Base-by-base conservation (phyloP, 306 rosid species). In the Abrus precatorius region DNA sequence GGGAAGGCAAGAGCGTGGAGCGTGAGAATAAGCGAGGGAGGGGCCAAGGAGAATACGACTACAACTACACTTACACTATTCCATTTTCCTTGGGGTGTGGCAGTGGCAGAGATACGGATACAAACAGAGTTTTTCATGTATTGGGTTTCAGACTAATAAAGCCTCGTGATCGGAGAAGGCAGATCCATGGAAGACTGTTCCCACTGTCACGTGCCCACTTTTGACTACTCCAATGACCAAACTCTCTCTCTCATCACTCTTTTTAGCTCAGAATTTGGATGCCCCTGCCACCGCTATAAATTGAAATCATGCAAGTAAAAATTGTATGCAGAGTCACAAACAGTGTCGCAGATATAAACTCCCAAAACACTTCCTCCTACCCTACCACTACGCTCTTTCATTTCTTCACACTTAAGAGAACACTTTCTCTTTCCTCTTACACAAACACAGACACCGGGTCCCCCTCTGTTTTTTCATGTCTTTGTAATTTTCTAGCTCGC, bases 81-180 rank as follows among this genome's bases (percentile, higher is more conserved):
- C 93, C 91, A 91, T 89, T 86, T 90, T 87, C 82, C 89, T 85
- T 89, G 93, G 95, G 91, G 90, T 81, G 60, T 90, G 89, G 90
- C 91, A 88, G 90, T 83, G 88, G 84, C 88, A 88, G 92, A 82
- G 90, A 88, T 75, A 85, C 86, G 90, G 91, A 93, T 87, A 87
- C 89, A 90, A 97, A 93, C 89, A 91, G 90, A 83, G 91, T 86
- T 84, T 88, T 89, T 86, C 90, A 88, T 89, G 89, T 77, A 70
- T 86, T 84, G 89, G 87, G 79, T 85, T 78, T 86, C 86, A 45
- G 81, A 68, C 87, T 83, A 62, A 82, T 54, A 80, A 81, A 50
- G 83, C 98, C 97, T 92, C 98, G 98, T 94, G 98, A 94, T 94
- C 98, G 98, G 98, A 86, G 98, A 89, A 89, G 89, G 86, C 95